Conservation (phyloP, 176 grass and related monocot species). For the Juncus inflexus region DNA sequence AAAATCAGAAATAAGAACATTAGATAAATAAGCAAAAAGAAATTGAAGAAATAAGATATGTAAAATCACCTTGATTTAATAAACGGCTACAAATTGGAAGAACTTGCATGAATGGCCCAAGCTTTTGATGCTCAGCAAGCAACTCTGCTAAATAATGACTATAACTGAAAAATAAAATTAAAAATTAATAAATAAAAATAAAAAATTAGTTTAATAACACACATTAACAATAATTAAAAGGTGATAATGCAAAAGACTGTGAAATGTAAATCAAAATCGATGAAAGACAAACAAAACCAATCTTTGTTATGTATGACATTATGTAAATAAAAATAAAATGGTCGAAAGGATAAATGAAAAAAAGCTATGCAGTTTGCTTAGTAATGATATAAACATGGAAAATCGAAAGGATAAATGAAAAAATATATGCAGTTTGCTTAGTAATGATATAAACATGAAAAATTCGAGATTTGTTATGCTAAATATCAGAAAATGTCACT, state of each 20-base stretch:
- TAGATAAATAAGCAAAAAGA: conserved; percentile 1
- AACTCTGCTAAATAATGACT: conserved; percentile 85
- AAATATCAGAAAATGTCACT: conserved; percentile 4
- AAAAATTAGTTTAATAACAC: background rate
- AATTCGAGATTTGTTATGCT: background rate
- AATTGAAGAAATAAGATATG: conserved; percentile 9
- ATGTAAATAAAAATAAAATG: background rate
- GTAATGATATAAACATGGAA: background rate
- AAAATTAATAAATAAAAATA: no score
- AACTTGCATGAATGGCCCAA: conserved; percentile 87
- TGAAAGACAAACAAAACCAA: no score
- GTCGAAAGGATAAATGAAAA: background rate
- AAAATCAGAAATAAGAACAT: background rate
- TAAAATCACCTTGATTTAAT: conserved; percentile 56
- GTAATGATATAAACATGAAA: conserved; percentile 2
- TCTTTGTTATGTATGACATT: background rate
- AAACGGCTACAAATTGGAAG: conserved; percentile 80
- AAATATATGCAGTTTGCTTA: no score
- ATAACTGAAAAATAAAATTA: conserved; percentile 16
- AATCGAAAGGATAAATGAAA: no score
- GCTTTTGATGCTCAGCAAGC: conserved; percentile 78
- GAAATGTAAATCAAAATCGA: no score
- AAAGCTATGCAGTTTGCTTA: no score
- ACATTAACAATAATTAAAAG: background rate
- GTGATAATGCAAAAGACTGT: background rate